Conservation (phyloP, 176 grass and related monocot species). For the Otatea glauca region DNA sequence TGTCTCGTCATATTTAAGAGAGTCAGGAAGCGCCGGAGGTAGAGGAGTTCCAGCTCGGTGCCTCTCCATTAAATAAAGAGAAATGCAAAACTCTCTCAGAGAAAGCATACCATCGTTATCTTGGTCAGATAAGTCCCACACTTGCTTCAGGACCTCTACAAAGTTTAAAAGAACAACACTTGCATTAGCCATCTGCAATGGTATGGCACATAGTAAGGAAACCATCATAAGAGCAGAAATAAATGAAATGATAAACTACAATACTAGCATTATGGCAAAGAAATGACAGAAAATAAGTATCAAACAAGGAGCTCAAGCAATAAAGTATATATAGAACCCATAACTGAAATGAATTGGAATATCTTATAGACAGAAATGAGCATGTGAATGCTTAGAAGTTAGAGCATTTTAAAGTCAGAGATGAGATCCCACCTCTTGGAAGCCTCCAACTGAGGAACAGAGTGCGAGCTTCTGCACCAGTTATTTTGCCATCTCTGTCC, state of each 20-base stretch:
- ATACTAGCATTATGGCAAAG: not conserved
- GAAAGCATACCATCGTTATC: conserved; percentile 99
- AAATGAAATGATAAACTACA: conserved; percentile 1
- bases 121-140: conserved; percentile 99
- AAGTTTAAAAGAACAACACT: conserved; percentile 39
- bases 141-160: conserved; percentile 90
- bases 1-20: conserved; percentile 79
- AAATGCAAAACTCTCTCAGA: conserved; percentile 94
- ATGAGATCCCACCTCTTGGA: conserved; percentile 75
- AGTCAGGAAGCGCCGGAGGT: conserved; percentile 72
- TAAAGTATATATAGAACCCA: not conserved
- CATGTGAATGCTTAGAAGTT: conserved; percentile 32
- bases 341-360: conserved; percentile 22
- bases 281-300: not conserved
- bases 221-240: conserved; percentile 31
- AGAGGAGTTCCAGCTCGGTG: conserved; percentile 77
- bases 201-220: conserved; percentile 16
- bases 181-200: conserved; percentile 39
- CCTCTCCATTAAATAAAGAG: conserved; percentile 98
- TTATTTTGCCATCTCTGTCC: conserved; percentile 98
- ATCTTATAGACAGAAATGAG: conserved; percentile 27
- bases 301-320: conserved; percentile 34
- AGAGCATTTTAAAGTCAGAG: conserved; percentile 32
- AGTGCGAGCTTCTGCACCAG: conserved; percentile 81
- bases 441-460: conserved; percentile 99